Conservation (phyloP, 768 basidiomycete genomes). For the Mrakia blollopis region DNA sequence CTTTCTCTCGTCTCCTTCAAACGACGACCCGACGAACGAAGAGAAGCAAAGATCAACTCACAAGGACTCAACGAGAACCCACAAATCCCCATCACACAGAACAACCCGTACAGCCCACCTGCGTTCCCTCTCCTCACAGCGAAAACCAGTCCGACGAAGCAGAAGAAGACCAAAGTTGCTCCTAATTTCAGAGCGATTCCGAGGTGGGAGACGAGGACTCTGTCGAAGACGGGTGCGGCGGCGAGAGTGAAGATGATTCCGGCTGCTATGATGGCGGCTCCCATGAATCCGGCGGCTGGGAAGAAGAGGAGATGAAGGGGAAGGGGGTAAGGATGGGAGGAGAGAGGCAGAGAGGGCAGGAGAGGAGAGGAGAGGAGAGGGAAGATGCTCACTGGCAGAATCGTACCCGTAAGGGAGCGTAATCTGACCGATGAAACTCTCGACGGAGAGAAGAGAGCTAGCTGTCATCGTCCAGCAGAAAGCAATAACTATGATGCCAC, state of each 20-base stretch:
- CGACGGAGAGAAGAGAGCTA: background rate
- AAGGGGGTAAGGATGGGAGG: too few relatives aligned
- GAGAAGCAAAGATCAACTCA: background rate
- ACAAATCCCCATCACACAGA: background rate
- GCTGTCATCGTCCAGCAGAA: background rate
- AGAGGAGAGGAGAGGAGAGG: background rate
- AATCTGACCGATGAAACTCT: background rate
- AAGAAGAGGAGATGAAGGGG: background rate
- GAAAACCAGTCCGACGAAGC: slow-evolving; percentile 1
- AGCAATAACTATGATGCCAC: background rate
- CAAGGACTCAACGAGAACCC: background rate
- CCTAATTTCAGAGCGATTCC: background rate
- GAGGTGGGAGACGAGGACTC: background rate
- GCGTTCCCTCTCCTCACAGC: background rate
- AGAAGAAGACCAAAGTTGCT: background rate
- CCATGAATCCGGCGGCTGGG: slow-evolving; percentile 1
- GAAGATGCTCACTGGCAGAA: background rate
- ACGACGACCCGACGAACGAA: background rate
- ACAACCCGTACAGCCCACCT: background rate
- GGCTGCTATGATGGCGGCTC: background rate
- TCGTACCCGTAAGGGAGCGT: background rate
- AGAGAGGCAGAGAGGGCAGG: background rate
- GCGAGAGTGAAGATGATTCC: slow-evolving; percentile 1
- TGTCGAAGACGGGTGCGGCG: background rate
- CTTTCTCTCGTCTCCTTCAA: background rate